These are phyloP conservation scores for Didymella arachidicola DNA, from an alignment of 2,329 filamentous ascomycete genomes.

Conservation along the genomic window DNA sequence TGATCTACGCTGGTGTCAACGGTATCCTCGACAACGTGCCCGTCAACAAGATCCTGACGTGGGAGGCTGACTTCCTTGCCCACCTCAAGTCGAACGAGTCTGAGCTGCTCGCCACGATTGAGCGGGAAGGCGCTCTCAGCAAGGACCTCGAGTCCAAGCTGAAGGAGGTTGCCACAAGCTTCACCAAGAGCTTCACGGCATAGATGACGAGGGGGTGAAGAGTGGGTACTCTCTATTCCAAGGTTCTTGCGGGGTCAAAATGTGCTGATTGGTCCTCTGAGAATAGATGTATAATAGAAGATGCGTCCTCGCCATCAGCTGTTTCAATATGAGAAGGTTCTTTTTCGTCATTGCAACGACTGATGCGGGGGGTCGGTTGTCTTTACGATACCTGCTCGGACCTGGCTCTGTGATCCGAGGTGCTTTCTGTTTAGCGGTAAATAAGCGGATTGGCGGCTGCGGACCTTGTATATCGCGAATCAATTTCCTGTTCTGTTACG, in stretches of 20 bases:
- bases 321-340: constrained; percentile 50
- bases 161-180: constrained; percentile 76
- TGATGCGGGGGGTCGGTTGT: constrained; percentile 13
- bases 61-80: constrained; percentile 93
- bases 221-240: constrained; percentile 50
- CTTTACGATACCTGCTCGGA: constrained; percentile 27
- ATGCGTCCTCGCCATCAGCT: constrained; percentile 52
- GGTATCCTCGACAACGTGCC: constrained; percentile 89
- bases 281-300: constrained; percentile 53
- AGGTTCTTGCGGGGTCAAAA: constrained; percentile 47
- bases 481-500: constrained; percentile 30
- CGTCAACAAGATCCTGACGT: constrained; percentile 87
- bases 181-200: constrained; percentile 88
- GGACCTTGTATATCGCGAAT: constrained; percentile 40
- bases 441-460: constrained; percentile 31
- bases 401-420: constrained; percentile 24
- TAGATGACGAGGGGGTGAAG: constrained; percentile 47
- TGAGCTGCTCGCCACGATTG: constrained; percentile 83
- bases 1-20: constrained; percentile 99
- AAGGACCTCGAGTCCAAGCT: constrained; percentile 89
- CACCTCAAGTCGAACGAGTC: constrained; percentile 92
- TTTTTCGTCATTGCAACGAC: constrained; percentile 34
- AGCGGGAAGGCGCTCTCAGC: constrained; percentile 94
- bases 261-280: constrained; percentile 50
- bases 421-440: constrained; percentile 42